Conservation (phyloP, 2,329 filamentous ascomycete species). For the Orbilia quercus region DNA sequence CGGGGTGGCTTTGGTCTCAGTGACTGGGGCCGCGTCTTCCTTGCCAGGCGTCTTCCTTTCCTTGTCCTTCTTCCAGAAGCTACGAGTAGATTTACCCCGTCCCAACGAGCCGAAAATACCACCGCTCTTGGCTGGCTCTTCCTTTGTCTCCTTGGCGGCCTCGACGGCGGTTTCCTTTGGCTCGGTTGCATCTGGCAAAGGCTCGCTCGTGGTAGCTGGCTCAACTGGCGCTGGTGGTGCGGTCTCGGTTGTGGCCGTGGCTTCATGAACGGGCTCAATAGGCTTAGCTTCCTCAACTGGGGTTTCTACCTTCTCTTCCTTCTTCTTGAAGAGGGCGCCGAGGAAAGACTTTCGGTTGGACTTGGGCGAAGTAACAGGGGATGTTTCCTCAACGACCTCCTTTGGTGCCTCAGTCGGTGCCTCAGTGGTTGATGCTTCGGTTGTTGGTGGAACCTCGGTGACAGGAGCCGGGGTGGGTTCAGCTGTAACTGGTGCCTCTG, state of each 20-base stretch:
- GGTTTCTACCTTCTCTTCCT: conserved; percentile 41
- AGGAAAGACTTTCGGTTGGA: conserved; percentile 52
- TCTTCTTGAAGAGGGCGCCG: conserved; percentile 42
- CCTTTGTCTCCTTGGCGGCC: conserved; percentile 25
- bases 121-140: conserved; percentile 22
- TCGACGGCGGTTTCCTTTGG: conserved; percentile 19
- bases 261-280: neutral
- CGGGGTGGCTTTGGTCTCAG: conserved; percentile 29
- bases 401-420: conserved; percentile 55
- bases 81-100: conserved; percentile 24
- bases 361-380: conserved; percentile 44
- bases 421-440: conserved; percentile 17
- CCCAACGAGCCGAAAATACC: conserved; percentile 46
- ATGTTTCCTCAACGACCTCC: conserved; percentile 50
- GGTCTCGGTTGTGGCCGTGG: conserved; percentile 12
- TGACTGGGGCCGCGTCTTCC: conserved; percentile 45
- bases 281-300: conserved; percentile 44
- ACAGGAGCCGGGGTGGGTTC: conserved; percentile 39
- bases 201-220: conserved; percentile 8
- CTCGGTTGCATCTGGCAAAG: conserved; percentile 20
- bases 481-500: conserved; percentile 58
- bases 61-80: conserved; percentile 55
- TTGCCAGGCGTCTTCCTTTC: conserved; percentile 46
- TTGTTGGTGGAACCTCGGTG: conserved; percentile 60
- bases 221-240: neutral